phyloP scores from a whole-genome alignment of 345 rosid species.

The Anastatica hierochuntica region DNA sequence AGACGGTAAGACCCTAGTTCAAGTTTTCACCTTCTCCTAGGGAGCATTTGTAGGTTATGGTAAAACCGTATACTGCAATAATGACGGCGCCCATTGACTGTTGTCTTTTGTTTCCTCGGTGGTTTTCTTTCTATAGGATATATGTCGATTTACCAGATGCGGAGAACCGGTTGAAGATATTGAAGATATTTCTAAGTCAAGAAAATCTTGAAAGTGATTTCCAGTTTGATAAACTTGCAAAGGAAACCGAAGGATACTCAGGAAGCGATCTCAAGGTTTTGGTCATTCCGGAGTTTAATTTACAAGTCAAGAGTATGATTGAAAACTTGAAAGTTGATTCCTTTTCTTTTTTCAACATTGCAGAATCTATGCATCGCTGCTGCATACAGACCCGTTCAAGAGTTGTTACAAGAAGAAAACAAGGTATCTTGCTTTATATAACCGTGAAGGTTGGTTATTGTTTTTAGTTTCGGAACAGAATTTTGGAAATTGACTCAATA shows the following conservation, averaged over 20 bases:
- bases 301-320: not conserved
- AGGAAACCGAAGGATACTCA: slow-evolving; percentile 85
- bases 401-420: slow-evolving; percentile 70
- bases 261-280: slow-evolving; percentile 98
- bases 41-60: not conserved
- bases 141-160: slow-evolving; percentile 95
- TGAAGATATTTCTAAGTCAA: slow-evolving; percentile 58
- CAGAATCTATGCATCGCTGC: slow-evolving; percentile 97
- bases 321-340: not conserved
- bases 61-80: too few species aligned
- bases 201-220: slow-evolving; percentile 61
- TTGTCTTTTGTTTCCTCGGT: too few species aligned
- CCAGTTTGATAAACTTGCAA: slow-evolving; percentile 60
- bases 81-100: too few species aligned
- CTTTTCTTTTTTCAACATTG: slow-evolving; percentile 8
- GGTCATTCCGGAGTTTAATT: not conserved
- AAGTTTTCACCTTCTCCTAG: not conserved
- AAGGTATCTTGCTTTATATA: too few species aligned
- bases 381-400: slow-evolving; percentile 97
- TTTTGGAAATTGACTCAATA: not conserved
- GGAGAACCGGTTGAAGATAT: slow-evolving; percentile 74
- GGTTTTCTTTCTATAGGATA: slow-evolving; percentile 42
- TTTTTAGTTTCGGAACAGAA: not conserved
- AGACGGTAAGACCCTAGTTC: slow-evolving; percentile 49
- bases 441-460: not conserved